Evolutionary conservation across 2,329 filamentous ascomycete genomes (phyloP).

Genomic region (Hymenoscyphus scutula): DNA sequence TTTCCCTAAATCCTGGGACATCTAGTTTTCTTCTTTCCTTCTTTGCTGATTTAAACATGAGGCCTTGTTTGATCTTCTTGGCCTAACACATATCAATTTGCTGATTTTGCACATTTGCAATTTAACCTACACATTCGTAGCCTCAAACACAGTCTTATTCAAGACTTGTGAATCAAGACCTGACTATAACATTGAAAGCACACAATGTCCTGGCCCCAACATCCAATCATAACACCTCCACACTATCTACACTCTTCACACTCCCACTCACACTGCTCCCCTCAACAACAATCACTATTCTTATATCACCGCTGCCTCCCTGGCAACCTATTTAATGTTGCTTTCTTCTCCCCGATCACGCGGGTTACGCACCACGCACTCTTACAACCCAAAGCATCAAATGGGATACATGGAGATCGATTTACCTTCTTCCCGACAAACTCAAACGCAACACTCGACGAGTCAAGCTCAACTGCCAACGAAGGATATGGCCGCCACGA

Average conservation of each 20-base stretch:
- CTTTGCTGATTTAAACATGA: conserved; percentile 9
- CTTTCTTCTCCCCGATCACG: conserved; percentile 2
- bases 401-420: no score
- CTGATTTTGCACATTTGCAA: no score
- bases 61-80: conserved; percentile 4
- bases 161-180: conserved; percentile 3
- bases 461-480: no score
- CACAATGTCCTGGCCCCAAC: conserved; percentile 5
- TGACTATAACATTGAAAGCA: background rate
- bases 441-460: no score
- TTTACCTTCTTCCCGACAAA: no score
- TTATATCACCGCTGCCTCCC: background rate
- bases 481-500: conserved; percentile 6
- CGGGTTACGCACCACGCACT: background rate
- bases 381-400: background rate
- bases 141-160: background rate
- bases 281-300: background rate
- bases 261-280: background rate
- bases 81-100: conserved; percentile 5
- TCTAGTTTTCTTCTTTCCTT: conserved; percentile 1
- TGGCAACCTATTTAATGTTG: conserved; percentile 6
- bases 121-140: background rate
- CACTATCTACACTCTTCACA: background rate
- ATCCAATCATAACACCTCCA: background rate
- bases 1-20: background rate